These are phyloP conservation scores for Pneumocystis oryctolagi DNA, from an alignment of 1,139 yeast genomes.

Conservation along the genomic window DNA sequence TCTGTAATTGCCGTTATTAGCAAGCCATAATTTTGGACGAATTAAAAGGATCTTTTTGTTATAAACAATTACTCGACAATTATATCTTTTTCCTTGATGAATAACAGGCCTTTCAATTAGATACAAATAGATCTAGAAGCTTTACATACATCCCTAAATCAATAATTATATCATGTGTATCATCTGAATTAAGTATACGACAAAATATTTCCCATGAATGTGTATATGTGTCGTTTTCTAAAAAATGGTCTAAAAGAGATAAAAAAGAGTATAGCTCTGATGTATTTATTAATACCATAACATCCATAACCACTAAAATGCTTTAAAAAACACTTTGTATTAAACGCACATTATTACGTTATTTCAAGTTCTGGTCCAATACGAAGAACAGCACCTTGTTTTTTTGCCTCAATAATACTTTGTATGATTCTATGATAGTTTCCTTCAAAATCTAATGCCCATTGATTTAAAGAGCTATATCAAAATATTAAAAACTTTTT, in stretches of 20 bases:
- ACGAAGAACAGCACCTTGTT: conserved; percentile 59
- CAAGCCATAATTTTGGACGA: conserved; percentile 82
- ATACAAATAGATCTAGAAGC: background rate
- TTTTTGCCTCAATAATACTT: conserved; percentile 64
- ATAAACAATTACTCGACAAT: conserved; percentile 72
- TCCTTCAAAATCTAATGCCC: conserved; percentile 98
- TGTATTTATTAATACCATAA: conserved; percentile 22
- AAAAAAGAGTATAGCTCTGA: background rate
- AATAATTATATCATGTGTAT: conserved; percentile 58
- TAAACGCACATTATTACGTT: conserved; percentile 27
- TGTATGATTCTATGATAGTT: conserved; percentile 79
- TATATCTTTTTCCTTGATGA: conserved; percentile 76
- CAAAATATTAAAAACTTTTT: conserved; percentile 21
- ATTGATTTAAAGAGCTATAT: conserved; percentile 53
- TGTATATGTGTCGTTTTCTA: conserved; percentile 73
- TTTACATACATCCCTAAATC: conserved; percentile 61
- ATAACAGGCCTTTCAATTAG: conserved; percentile 39
- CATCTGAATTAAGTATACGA: conserved; percentile 49
- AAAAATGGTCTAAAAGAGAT: conserved; percentile 50
- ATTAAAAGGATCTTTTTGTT: conserved; percentile 68
- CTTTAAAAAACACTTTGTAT: background rate
- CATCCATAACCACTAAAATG: conserved; percentile 50
- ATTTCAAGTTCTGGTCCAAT: conserved; percentile 96
- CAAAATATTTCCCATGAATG: conserved; percentile 94
- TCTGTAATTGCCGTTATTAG: conserved; percentile 93